Conservation (phyloP, 345 rosid species). For the Rhodamnia argentea region DNA sequence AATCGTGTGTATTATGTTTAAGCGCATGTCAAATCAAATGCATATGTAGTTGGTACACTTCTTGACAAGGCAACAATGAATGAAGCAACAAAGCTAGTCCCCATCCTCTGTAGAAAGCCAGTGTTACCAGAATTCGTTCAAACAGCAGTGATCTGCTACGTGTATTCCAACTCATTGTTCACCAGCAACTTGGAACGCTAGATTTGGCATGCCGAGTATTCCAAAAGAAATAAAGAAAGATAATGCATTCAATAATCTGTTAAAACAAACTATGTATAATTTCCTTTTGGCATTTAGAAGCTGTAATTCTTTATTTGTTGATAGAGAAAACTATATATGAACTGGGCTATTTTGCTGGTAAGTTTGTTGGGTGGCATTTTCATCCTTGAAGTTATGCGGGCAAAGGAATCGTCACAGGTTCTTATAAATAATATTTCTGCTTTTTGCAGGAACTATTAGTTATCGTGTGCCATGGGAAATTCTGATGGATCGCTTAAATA, state of each 20-base stretch:
- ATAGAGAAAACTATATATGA: not conserved
- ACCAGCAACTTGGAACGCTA: no score
- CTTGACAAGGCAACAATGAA: no score
- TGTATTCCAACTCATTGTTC: no score
- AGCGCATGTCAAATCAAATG: not conserved
- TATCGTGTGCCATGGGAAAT: constrained; percentile 58
- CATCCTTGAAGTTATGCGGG: constrained; percentile 11
- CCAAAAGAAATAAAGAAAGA: no score
- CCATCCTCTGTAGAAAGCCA: no score
- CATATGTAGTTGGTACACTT: not conserved
- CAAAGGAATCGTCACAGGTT: not conserved
- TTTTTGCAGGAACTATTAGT: constrained; percentile 2
- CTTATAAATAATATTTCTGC: not conserved
- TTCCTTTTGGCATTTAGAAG: not conserved
- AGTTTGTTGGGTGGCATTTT: not conserved
- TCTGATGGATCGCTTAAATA: constrained; percentile 61
- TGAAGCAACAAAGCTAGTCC: no score
- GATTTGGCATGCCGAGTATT: no score
- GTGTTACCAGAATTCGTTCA: no score
- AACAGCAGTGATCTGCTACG: no score
- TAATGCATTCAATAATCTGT: no score
- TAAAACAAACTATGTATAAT: no score
- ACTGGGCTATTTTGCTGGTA: not conserved
- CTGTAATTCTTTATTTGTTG: not conserved
- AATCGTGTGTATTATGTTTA: not conserved